Percentiles rank a stretch among this genome's conserved stretches.
Evolutionary conservation across 108 stramenopile species (phyloP).

Genomic region (Bacterosira constricta): DNA sequence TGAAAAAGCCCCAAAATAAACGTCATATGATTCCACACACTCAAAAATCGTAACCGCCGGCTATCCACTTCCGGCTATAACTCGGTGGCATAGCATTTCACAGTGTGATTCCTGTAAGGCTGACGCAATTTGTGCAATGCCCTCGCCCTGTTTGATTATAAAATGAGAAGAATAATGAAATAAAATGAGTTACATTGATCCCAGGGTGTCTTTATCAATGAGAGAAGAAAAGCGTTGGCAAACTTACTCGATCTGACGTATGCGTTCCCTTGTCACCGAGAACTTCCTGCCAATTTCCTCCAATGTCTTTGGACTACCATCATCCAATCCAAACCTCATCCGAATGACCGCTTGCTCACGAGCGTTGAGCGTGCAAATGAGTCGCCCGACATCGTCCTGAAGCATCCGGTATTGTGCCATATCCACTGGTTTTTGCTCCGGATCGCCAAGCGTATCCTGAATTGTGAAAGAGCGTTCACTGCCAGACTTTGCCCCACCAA

Average conservation of each 20-base stretch:
- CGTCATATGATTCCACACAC: background rate
- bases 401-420: slow-evolving; percentile 82
- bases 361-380: slow-evolving; percentile 88
- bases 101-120: slow-evolving; percentile 88
- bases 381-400: slow-evolving; percentile 77
- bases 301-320: slow-evolving; percentile 88
- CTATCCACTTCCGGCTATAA: slow-evolving; percentile 36
- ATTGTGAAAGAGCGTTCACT: slow-evolving; percentile 65
- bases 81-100: slow-evolving; percentile 87
- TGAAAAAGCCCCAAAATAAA: background rate
- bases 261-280: slow-evolving; percentile 90
- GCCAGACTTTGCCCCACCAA: slow-evolving; percentile 50
- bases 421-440: slow-evolving; percentile 82
- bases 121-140: slow-evolving; percentile 96
- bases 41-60: background rate
- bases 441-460: slow-evolving; percentile 75
- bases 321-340: slow-evolving; percentile 95
- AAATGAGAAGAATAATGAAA: background rate
- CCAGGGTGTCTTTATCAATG: too few relatives aligned
- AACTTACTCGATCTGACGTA: slow-evolving; percentile 90
- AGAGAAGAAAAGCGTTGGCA: too few relatives aligned
- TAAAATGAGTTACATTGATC: background rate
- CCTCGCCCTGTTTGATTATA: slow-evolving; percentile 48
- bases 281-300: slow-evolving; percentile 92
- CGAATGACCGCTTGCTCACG: slow-evolving; percentile 93